phyloP scores from a whole-genome alignment of 176 grass and related monocot species.

The Elymus sibiricus region DNA sequence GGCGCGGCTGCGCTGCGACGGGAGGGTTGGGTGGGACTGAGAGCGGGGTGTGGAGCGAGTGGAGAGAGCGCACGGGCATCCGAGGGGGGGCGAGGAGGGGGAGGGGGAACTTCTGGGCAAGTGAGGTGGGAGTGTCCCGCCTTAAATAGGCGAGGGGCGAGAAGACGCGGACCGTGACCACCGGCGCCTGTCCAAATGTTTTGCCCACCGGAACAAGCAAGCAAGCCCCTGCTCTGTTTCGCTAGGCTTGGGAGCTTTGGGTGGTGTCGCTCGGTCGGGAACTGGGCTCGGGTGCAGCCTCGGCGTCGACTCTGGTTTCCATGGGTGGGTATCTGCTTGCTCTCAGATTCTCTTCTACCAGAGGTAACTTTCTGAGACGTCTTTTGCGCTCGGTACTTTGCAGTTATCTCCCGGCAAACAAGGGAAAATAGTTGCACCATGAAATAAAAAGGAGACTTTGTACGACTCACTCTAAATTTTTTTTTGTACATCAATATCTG shows the following conservation, averaged over 20 bases:
- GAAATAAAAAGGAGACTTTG: no score
- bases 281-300: not conserved
- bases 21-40: not conserved
- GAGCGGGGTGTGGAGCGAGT: not conserved
- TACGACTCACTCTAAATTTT: no score
- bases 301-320: not conserved
- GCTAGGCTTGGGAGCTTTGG: no score
- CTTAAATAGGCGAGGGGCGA: not conserved
- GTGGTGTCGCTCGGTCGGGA: not conserved
- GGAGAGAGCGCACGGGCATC: not conserved
- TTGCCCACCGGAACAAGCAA: conserved; percentile 21
- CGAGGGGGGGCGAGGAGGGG: not conserved
- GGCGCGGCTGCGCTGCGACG: not conserved
- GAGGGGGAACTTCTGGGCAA: not conserved
- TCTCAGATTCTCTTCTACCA: not conserved
- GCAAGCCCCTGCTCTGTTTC: not conserved
- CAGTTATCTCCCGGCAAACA: no score
- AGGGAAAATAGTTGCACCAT: no score
- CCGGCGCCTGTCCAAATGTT: not conserved
- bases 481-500: no score
- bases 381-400: no score
- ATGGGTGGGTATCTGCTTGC: not conserved
- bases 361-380: no score
- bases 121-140: not conserved
- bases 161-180: not conserved